Percentiles rank a stretch among this genome's conserved stretches.
Evolutionary conservation across 73 alveolate species (phyloP).

Genomic region (Paramecium pentaurelia): DNA sequence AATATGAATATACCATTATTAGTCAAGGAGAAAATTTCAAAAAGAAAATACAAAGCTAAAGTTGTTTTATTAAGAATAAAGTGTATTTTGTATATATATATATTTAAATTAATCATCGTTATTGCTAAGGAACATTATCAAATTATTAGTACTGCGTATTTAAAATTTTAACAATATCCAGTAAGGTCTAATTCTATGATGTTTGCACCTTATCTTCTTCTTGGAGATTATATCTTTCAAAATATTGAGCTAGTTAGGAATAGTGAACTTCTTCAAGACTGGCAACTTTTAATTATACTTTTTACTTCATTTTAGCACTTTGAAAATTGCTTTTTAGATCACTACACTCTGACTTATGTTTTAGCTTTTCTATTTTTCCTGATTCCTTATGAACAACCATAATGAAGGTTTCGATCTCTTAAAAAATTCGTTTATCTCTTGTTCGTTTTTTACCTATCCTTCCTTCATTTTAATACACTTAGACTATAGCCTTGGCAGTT

Average conservation of each 20-base stretch:
- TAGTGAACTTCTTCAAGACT: constrained; percentile 24
- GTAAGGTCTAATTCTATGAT: neutral
- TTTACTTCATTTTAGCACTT: neutral
- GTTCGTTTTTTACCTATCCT: constrained; percentile 20
- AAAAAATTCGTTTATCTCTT: constrained; percentile 16
- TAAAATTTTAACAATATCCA: neutral
- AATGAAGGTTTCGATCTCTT: neutral
- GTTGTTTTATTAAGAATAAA: neutral
- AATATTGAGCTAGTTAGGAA: neutral
- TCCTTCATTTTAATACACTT: constrained; percentile 29
- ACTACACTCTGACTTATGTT: neutral
- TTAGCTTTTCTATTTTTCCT: neutral
- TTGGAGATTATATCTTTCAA: neutral
- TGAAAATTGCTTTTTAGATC: neutral
- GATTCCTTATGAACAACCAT: neutral
- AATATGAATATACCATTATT: neutral
- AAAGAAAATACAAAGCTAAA: neutral
- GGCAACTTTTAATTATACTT: neutral
- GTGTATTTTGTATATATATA: neutral
- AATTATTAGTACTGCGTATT: neutral
- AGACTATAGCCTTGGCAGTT: constrained; percentile 9
- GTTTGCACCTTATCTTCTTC: neutral
- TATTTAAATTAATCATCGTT: neutral
- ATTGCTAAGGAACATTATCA: neutral
- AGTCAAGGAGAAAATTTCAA: neutral